Conservation (phyloP, 768 basidiomycete genomes). For the Suillus subalutaceus region DNA sequence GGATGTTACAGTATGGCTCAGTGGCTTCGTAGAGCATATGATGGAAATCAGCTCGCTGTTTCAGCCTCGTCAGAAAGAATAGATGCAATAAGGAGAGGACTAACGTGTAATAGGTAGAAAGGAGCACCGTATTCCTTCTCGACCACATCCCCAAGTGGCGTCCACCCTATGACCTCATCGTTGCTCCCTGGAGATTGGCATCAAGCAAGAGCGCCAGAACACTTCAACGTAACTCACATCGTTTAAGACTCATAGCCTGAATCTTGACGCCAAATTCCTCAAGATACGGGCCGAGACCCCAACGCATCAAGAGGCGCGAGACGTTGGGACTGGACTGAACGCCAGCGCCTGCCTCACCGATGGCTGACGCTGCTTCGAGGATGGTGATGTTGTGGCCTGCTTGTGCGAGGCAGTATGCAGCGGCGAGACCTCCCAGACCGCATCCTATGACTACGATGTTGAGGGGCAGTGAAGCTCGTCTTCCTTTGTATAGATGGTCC, state of each 20-base stretch:
- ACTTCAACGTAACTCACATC: constrained; percentile 37
- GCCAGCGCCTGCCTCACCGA: constrained; percentile 54
- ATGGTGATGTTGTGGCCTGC: constrained; percentile 54
- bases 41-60: constrained; percentile 51
- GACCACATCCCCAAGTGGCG: constrained; percentile 38
- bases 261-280: constrained; percentile 42
- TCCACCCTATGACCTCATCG: constrained; percentile 40
- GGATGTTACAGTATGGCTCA: constrained; percentile 38
- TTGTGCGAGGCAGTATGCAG: constrained; percentile 47
- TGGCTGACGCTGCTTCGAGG: constrained; percentile 43
- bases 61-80: not conserved
- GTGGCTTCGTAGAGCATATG: constrained; percentile 40
- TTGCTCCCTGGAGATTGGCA: constrained; percentile 27
- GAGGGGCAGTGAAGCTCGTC: constrained; percentile 28
- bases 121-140: constrained; percentile 36
- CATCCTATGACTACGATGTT: constrained; percentile 51
- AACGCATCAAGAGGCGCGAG: constrained; percentile 47
- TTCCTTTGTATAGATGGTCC: constrained; percentile 26
- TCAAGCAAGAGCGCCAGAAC: not conserved
- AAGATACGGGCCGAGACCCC: constrained; percentile 51
- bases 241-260: constrained; percentile 39
- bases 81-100: constrained; percentile 1
- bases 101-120: constrained; percentile 39
- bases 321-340: constrained; percentile 51
- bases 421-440: constrained; percentile 53